Base-by-base conservation (phyloP, 1,284 basidiomycete species). In the Cryptococcus sp. region DNA sequence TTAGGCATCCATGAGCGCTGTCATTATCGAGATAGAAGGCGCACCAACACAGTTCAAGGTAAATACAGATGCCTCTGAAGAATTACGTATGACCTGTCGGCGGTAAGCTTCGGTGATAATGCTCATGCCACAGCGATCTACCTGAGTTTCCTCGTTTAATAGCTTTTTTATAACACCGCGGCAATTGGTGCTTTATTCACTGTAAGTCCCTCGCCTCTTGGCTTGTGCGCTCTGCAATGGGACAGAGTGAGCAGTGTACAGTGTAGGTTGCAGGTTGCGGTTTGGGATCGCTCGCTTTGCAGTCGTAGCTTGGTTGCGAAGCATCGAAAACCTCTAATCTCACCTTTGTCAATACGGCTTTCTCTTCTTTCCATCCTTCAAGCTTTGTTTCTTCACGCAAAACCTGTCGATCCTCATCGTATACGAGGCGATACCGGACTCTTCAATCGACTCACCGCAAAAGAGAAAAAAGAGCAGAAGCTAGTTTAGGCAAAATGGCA, bases 401-500 rank as follows among this genome's bases (percentile, higher is more conserved):
- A 55, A 20, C 20, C 34, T 45, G 50, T 43, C 46, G 47, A 50
- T n/a, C 41, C 23, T 40, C 20, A 41, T 26, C 46, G 20, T 20
- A n/a, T 22, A n/a, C 41, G 41, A 44, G 41, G 41, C 41, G 41
- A 44, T 44, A 44, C 41, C 41, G 41, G 41, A 44, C n/a, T 16
- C 11, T 44, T 44, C 22, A 10, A 47, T 47, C 25, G n/a, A n/a
- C 46, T 26, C 23, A 49, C 37, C 34, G 19, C 40, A 11, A 34
- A 38, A 13, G 16, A 25, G 20, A 44, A 26, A 48, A 50, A 52
- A 55, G 52, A 46, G 46, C 16, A 61, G 37, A 37, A 46, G 17
- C 52, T 20, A 39, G 17, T 44, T 19, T 45, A 52, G 57, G 53
- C 63, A 76, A 69, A 54, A 77, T 77, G 75, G 64, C 77, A 57